Conservation (phyloP, 2,329 filamentous ascomycete species). For the Apiospora kogelbergensis region DNA sequence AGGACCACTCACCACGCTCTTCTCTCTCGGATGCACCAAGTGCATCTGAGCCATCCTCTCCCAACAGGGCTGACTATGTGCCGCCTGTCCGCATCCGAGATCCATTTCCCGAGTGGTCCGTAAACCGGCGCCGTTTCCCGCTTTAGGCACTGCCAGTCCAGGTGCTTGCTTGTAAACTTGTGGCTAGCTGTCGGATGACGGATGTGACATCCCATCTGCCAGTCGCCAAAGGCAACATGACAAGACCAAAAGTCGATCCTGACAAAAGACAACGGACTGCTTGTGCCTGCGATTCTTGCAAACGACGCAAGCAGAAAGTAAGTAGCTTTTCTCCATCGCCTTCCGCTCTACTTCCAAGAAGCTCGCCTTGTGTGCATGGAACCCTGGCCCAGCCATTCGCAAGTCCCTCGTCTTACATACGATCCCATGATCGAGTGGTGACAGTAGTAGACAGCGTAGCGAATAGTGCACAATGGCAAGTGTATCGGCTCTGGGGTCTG, state of each 20-base stretch:
- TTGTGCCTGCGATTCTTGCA: slow-evolving; percentile 65
- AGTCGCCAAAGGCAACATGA: slow-evolving; percentile 36
- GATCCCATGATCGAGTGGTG: neutral
- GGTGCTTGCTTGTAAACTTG: slow-evolving; percentile 23
- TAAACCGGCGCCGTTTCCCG: slow-evolving; percentile 30
- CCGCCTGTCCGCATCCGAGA: slow-evolving; percentile 32
- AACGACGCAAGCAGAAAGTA: slow-evolving; percentile 67
- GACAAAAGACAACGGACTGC: slow-evolving; percentile 64
- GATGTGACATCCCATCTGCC: slow-evolving; percentile 30
- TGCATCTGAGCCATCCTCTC: slow-evolving; percentile 13
- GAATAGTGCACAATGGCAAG: neutral
- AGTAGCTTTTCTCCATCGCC: slow-evolving; percentile 24
- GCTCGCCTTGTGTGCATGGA: neutral
- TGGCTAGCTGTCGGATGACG: slow-evolving; percentile 32
- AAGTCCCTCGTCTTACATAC: neutral
- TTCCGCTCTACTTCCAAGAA: neutral
- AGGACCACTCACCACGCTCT: slow-evolving; percentile 4
- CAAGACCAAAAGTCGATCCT: slow-evolving; percentile 53
- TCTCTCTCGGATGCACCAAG: slow-evolving; percentile 1
- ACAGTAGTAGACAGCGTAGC: neutral
- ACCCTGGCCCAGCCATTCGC: neutral
- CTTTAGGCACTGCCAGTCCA: slow-evolving; percentile 25
- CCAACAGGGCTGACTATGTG: slow-evolving; percentile 29
- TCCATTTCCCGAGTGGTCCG: slow-evolving; percentile 26
- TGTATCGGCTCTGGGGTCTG: neutral